Conservation (phyloP, 2,329 filamentous ascomycete genomes). For the Phialophora chinensis region DNA sequence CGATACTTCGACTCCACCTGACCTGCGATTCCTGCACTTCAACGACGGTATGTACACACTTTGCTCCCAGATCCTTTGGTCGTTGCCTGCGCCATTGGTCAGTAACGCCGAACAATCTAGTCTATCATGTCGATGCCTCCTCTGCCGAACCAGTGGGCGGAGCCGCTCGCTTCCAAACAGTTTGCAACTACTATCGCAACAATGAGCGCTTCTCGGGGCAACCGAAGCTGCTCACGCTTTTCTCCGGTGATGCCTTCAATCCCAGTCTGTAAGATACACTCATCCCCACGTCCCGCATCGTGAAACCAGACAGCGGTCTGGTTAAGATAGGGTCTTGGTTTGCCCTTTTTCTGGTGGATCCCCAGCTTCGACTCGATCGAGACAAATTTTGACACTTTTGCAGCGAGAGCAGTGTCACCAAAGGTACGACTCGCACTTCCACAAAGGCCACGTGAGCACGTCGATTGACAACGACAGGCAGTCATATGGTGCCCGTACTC, state of each 20-base stretch:
- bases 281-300: neutral
- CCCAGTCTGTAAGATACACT: slow-evolving; percentile 67
- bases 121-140: slow-evolving; percentile 78
- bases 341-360: neutral
- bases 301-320: neutral
- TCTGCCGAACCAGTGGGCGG: slow-evolving; percentile 71
- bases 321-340: neutral
- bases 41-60: slow-evolving; percentile 64
- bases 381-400: neutral
- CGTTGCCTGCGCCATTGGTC: neutral
- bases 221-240: slow-evolving; percentile 74
- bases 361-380: neutral
- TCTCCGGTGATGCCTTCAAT: slow-evolving; percentile 92
- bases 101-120: slow-evolving; percentile 45
- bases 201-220: slow-evolving; percentile 66
- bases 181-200: slow-evolving; percentile 75
- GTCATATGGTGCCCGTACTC: slow-evolving; percentile 86
- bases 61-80: neutral
- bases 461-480: slow-evolving; percentile 32
- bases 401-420: slow-evolving; percentile 80
- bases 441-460: slow-evolving; percentile 6
- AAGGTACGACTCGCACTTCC: slow-evolving; percentile 58
- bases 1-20: slow-evolving; percentile 60
- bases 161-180: slow-evolving; percentile 76
- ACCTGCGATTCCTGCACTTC: slow-evolving; percentile 84